A percentile compares a stretch with the other conserved stretches of the same genome.
phyloP scores from a whole-genome alignment of 1,284 basidiomycete species.

The Puccinia novopanici region DNA sequence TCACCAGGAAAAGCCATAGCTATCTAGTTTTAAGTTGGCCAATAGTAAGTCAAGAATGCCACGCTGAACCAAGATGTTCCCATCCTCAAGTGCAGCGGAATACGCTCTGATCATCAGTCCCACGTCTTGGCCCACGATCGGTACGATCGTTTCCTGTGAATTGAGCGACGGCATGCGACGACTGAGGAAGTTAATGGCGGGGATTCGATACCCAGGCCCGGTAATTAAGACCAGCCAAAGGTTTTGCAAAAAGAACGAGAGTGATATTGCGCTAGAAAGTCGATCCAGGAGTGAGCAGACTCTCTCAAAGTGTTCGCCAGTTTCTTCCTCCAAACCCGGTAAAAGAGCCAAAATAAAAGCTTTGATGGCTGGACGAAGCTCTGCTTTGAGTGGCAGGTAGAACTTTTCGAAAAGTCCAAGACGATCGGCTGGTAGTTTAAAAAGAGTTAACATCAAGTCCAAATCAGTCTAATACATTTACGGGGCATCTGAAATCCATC shows the following conservation, averaged over 20 bases:
- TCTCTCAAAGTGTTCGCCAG: slow-evolving; percentile 92
- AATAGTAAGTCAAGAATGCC: slow-evolving; percentile 77
- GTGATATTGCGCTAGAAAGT: slow-evolving; percentile 77
- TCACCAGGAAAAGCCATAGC: slow-evolving; percentile 69
- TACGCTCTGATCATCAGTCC: slow-evolving; percentile 91
- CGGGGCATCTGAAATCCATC: slow-evolving; percentile 19
- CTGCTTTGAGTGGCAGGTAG: slow-evolving; percentile 80
- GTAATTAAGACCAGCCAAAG: slow-evolving; percentile 91
- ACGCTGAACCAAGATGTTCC: slow-evolving; percentile 81
- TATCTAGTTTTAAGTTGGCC: slow-evolving; percentile 73
- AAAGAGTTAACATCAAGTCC: not conserved
- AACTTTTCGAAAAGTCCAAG: slow-evolving; percentile 81
- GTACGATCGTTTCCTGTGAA: slow-evolving; percentile 66
- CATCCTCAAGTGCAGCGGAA: slow-evolving; percentile 81
- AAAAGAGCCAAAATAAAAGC: slow-evolving; percentile 89
- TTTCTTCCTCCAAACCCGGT: slow-evolving; percentile 92
- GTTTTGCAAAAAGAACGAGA: slow-evolving; percentile 89
- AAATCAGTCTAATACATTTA: slow-evolving; percentile 6
- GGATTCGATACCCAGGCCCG: slow-evolving; percentile 78
- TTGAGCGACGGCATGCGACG: slow-evolving; percentile 68
- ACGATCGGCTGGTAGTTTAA: slow-evolving; percentile 69
- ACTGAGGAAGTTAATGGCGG: slow-evolving; percentile 82
- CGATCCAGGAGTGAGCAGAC: slow-evolving; percentile 80
- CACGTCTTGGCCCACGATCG: slow-evolving; percentile 77
- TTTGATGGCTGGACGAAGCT: slow-evolving; percentile 85